These are phyloP conservation scores for Bocquillonia castaneifolia DNA, from an alignment of 441 rosid genomes.

Conservation along the genomic window DNA sequence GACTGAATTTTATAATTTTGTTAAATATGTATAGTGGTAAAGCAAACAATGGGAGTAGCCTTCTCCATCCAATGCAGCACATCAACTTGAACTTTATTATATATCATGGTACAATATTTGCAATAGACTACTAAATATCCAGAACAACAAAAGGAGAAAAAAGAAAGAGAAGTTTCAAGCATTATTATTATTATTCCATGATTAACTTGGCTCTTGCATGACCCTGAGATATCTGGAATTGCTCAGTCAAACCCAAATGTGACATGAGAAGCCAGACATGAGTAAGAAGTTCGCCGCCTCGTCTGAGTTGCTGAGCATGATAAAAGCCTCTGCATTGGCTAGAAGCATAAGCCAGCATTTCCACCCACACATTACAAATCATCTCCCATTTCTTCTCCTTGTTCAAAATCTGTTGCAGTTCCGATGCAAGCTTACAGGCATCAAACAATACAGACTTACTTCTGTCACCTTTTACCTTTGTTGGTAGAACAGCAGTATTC, in stretches of 20 bases:
- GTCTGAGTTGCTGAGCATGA: slow-evolving; percentile 34
- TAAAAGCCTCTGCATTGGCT: slow-evolving; percentile 23
- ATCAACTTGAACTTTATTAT: no score
- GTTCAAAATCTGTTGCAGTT: slow-evolving; percentile 12
- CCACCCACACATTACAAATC: slow-evolving; percentile 33
- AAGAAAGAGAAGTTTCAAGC: no score
- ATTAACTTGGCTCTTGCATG: slow-evolving; percentile 32
- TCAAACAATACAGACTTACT: slow-evolving; percentile 39
- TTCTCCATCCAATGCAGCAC: no score
- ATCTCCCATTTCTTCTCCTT: slow-evolving; percentile 20
- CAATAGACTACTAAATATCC: no score
- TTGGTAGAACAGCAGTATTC: slow-evolving; percentile 21
- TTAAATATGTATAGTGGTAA: no score
- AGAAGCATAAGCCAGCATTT: slow-evolving; percentile 31
- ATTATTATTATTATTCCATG: neutral
- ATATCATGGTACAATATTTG: no score
- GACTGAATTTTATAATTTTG: no score
- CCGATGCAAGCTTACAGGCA: slow-evolving; percentile 21
- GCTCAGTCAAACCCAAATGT: slow-evolving; percentile 35
- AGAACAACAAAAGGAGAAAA: no score
- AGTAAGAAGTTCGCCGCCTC: slow-evolving; percentile 37
- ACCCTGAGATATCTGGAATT: slow-evolving; percentile 33
- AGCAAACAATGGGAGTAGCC: no score
- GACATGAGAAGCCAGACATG: slow-evolving; percentile 40
- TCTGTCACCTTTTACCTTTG: slow-evolving; percentile 28